Evolutionary conservation across 164 flowering plant species (phyloP), one percentile per base, ranked within the genome.

Genomic region (Malania oleifera): DNA sequence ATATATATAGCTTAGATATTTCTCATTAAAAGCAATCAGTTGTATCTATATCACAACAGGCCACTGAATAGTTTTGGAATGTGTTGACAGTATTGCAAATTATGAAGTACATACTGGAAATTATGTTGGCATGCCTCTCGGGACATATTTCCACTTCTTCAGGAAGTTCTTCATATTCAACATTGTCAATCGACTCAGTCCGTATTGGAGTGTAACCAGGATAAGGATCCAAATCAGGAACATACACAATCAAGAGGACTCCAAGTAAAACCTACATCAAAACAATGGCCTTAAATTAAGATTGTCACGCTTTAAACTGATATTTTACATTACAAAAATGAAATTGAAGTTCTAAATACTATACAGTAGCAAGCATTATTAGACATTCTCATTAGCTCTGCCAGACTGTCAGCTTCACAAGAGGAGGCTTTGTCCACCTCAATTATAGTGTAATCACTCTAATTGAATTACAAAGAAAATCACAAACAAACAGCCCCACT

Each of bases 71-170:
- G 3, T 23, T 20, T 20, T 44, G 47, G 6, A 20, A 46, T 20
- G 50, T 3, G 27, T 25, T 17, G 14, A 46, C 1, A 27, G 18
- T 34, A 43, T 4, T 22, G 18, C 5, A 4, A 52, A 35, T 11
- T 27, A 55, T 10, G 9, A 28, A 20, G 45, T 57, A 80, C 96
- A 46, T 75, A 95, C 99, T 81, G 26, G 97, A 86, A 64, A 90
- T 54, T 67, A 95, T 59, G 73, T 77, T 86, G 71, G 26, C 87
- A 55, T 77, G 89, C 71, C 89, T 80, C 79, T 95, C 99, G 26
- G 99, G 99, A 74, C 96, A 90, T 55, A 95, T 76, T 38, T 81
- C 77, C 74, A 90, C 99, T 53, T 71, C 91, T 29, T 76, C 97
- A 67, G 95, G 80, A 62, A 95, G 91, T 75, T 75, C 82, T 78